Evolutionary conservation across 768 basidiomycete genomes (phyloP), one percentile per base, ranked within the genome.

Genomic region (Rhizopogon rudus): DNA sequence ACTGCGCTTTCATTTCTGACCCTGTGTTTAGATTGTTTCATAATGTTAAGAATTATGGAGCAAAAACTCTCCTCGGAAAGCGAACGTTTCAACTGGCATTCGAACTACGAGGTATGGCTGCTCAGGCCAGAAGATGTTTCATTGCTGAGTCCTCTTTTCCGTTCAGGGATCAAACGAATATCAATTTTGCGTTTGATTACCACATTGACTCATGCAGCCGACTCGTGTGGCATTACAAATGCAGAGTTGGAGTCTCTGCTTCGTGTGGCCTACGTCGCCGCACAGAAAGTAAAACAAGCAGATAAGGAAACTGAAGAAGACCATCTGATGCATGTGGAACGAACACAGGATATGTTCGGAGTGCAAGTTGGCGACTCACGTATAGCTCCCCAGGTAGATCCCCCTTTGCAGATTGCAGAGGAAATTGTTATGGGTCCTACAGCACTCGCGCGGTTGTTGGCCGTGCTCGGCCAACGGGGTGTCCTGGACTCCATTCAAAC

Each of bases 101-200:
- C 31, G 62, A 59, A 54, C 54, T 60, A 44, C 41, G 44, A 67
- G 67, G 53, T 54, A 53, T 53, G 28, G 51, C 14, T n/a, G 9
- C n/a, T 28, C 3, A 7, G 20, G 14, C 25, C 49, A 51, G 28
- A 37, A 40, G 17, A 40, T 25, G 10, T 25, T 40, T 10, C 10
- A 17, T 17, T 13, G 31, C 44, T 33, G 28, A 48, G 33, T 14
- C 5, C 28, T 9, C 33, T 10, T 46, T 37, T 37, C 17, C 5
- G 16, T 51, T 48, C 45, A 54, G 53, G 65, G 6, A 58, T 61
- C 6, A 61, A 57, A 40, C 67, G 67, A 20, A 67, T 65, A 20
- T 60, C 59, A 35, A 61, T 67, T 13, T 52, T 67, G 37, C 60
- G 67, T n/a, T 43, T 69, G 37, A 59, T 69, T 20, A 44, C 67